Conservation (phyloP, 331 rosid species). For the Pyrus hybrid region DNA sequence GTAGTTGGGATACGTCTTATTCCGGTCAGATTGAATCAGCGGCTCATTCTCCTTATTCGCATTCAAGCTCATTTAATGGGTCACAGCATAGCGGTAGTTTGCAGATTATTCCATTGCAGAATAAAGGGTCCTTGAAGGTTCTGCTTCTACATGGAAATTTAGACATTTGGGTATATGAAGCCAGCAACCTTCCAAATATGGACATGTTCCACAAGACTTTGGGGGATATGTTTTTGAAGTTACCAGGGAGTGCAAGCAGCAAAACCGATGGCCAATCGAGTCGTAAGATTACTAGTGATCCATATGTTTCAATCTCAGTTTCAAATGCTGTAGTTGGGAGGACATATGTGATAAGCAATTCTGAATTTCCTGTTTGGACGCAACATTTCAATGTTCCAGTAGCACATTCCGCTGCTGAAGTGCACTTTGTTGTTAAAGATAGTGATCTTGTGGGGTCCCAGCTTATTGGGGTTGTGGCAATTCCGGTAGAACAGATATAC, state of each 20-base stretch:
- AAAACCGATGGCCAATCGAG: slow-evolving; percentile 52
- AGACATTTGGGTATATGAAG: slow-evolving; percentile 71
- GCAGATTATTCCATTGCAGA: slow-evolving; percentile 62
- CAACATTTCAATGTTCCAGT: slow-evolving; percentile 83
- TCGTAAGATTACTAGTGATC: slow-evolving; percentile 81
- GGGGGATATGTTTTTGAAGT: slow-evolving; percentile 56
- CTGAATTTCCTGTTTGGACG: slow-evolving; percentile 83
- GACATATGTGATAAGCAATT: slow-evolving; percentile 88
- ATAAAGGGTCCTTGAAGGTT: slow-evolving; percentile 60
- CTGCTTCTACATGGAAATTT: slow-evolving; percentile 84
- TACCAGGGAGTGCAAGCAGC: slow-evolving; percentile 48
- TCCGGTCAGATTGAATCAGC: slow-evolving; percentile 23
- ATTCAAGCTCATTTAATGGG: slow-evolving; percentile 44
- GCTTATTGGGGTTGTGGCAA: slow-evolving; percentile 66
- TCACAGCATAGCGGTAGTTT: slow-evolving; percentile 38
- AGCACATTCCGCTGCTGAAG: slow-evolving; percentile 75
- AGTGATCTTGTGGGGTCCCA: slow-evolving; percentile 93
- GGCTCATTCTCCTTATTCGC: slow-evolving; percentile 20
- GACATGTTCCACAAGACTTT: slow-evolving; percentile 94
- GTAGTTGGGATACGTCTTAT: slow-evolving; percentile 26
- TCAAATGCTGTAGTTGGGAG: slow-evolving; percentile 78
- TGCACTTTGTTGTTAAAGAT: slow-evolving; percentile 83
- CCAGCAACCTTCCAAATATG: slow-evolving; percentile 87
- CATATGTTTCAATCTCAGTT: slow-evolving; percentile 68
- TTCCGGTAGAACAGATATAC: slow-evolving; percentile 73